These are phyloP conservation scores for Capronia americana DNA, from an alignment of 2,329 filamentous ascomycete genomes.

Conservation along the genomic window DNA sequence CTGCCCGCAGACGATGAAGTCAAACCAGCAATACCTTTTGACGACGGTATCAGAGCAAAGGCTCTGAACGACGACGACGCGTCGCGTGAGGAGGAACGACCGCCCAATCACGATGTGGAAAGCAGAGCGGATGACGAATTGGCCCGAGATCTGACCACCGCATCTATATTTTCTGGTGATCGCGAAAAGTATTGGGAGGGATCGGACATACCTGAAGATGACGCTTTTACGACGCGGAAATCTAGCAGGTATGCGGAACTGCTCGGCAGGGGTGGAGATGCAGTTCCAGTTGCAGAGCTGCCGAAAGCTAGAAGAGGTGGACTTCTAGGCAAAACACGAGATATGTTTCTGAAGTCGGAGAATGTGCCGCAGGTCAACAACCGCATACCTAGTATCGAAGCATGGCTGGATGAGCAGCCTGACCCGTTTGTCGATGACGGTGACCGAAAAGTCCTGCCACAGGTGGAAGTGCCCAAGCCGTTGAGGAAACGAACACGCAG, in stretches of 20 bases:
- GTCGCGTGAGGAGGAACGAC: background rate
- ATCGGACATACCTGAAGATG: slow-evolving; percentile 20
- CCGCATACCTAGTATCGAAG: slow-evolving; percentile 63
- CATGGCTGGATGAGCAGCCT: slow-evolving; percentile 65
- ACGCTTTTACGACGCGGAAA: slow-evolving; percentile 17
- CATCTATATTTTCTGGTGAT: slow-evolving; percentile 17
- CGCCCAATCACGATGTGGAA: slow-evolving; percentile 14
- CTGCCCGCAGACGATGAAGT: background rate
- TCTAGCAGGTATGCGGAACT: slow-evolving; percentile 38
- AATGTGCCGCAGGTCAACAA: slow-evolving; percentile 48
- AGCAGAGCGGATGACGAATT: slow-evolving; percentile 23
- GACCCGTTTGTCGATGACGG: slow-evolving; percentile 61
- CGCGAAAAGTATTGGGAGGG: slow-evolving; percentile 15
- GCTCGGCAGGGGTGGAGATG: slow-evolving; percentile 39
- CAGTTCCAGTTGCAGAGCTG: slow-evolving; percentile 34
- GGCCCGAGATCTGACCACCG: slow-evolving; percentile 19
- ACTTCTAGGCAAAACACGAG: slow-evolving; percentile 53
- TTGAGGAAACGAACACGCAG: slow-evolving; percentile 50
- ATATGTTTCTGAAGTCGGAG: slow-evolving; percentile 53
- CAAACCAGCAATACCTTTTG: slow-evolving; percentile 3
- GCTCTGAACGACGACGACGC: background rate
- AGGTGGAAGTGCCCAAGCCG: slow-evolving; percentile 50
- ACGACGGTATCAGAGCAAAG: slow-evolving; percentile 28
- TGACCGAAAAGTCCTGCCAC: slow-evolving; percentile 33
- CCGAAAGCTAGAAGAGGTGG: slow-evolving; percentile 44